These are phyloP conservation scores for Colletotrichum coccodes DNA, from an alignment of 2,329 filamentous ascomycete species.

Conservation along the genomic window DNA sequence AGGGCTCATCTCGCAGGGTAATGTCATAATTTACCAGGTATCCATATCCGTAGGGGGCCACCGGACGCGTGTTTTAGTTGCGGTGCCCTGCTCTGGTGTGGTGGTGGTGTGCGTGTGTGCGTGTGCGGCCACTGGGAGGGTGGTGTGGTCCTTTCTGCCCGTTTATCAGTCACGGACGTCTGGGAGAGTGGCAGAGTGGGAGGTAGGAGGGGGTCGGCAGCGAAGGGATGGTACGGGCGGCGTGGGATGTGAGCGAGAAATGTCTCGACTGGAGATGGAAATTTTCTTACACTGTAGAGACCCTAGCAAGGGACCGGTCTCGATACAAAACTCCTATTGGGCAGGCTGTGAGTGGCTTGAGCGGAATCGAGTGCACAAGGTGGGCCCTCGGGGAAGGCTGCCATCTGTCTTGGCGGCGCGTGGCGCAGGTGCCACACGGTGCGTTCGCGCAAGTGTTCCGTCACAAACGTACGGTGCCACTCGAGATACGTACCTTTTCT, in stretches of 20 bases:
- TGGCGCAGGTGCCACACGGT: conserved; percentile 29
- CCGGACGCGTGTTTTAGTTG: conserved; percentile 14
- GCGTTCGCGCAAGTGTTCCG: conserved; percentile 29
- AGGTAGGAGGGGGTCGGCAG: background rate
- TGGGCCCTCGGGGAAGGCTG: conserved; percentile 16
- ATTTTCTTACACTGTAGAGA: conserved; percentile 21
- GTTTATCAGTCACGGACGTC: background rate
- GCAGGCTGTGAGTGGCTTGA: background rate
- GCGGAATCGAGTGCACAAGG: conserved; percentile 2
- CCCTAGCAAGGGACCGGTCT: conserved; percentile 1
- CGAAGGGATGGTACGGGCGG: conserved; percentile 1
- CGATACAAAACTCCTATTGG: conserved; percentile 13
- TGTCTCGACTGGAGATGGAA: background rate
- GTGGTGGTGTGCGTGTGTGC: background rate
- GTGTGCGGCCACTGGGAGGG: background rate
- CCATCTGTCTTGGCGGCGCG: conserved; percentile 29
- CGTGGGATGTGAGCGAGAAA: conserved; percentile 1
- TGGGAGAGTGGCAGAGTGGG: background rate
- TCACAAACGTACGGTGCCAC: background rate
- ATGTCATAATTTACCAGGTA: conserved; percentile 11
- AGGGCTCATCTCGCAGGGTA: conserved; percentile 20
- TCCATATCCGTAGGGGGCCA: background rate
- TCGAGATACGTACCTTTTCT: background rate
- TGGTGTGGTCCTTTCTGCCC: background rate
- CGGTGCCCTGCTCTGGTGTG: background rate